phyloP scores from a whole-genome alignment of 192 early-diverging fungal genomes.

The Coemansia sp. region DNA sequence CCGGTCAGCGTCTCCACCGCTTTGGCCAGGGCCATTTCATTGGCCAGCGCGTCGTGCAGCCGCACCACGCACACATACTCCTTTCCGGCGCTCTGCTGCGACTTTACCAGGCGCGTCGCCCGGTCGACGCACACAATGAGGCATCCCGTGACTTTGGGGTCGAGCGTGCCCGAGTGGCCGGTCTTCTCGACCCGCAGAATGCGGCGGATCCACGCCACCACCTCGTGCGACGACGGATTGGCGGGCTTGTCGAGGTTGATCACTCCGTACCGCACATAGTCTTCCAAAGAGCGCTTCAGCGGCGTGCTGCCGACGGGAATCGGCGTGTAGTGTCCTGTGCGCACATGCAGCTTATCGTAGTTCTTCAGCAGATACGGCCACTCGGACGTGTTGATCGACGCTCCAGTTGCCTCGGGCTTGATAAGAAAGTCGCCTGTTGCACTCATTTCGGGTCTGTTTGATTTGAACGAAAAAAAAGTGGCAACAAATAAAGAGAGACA shows the following conservation, averaged over 20 bases:
- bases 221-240: conserved; percentile 99
- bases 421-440: conserved; percentile 56
- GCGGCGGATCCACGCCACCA: conserved; percentile 98
- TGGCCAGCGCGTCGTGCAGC: conserved; percentile 91
- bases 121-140: conserved; percentile 99
- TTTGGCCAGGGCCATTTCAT: conserved; percentile 81
- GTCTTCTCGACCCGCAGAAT: conserved; percentile 98
- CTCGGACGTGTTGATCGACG: conserved; percentile 84
- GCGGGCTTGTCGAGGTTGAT: conserved; percentile 99
- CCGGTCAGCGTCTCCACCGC: conserved; percentile 95
- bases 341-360: conserved; percentile 96
- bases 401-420: conserved; percentile 77
- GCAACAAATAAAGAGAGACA: conserved; percentile 1
- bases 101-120: conserved; percentile 97
- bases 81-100: conserved; percentile 98
- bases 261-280: conserved; percentile 95
- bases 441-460: conserved; percentile 14
- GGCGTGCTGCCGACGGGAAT: conserved; percentile 94
- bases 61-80: conserved; percentile 96
- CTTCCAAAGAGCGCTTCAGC: conserved; percentile 84
- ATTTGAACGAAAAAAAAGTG: too few relatives aligned
- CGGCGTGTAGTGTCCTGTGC: conserved; percentile 97
- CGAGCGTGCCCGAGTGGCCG: conserved; percentile 96
- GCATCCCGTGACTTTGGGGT: conserved; percentile 99
- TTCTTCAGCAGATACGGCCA: conserved; percentile 98